Conservation (phyloP, 352 stramenopile species). For the Phytophthora syringae region DNA sequence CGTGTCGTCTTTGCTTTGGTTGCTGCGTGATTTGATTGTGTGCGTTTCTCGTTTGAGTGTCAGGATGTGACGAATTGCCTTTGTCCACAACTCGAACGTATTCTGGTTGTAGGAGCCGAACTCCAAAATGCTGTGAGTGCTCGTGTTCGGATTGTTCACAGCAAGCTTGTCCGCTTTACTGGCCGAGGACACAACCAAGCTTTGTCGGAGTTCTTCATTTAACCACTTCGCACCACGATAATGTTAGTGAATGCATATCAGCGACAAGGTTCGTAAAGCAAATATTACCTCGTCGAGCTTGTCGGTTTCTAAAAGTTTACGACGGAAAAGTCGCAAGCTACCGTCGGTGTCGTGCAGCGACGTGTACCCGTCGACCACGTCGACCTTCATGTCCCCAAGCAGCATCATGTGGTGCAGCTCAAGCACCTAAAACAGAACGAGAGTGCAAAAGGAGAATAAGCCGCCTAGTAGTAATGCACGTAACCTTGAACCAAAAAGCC, state of each 20-base stretch:
- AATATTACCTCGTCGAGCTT: constrained; percentile 72
- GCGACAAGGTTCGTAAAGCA: neutral
- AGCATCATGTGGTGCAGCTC: constrained; percentile 74
- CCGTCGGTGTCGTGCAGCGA: constrained; percentile 33
- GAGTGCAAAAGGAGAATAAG: neutral
- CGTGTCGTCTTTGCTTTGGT: constrained; percentile 26
- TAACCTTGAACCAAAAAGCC: neutral
- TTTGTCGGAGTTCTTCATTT: constrained; percentile 73
- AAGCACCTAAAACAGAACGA: constrained; percentile 54
- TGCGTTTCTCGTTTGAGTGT: constrained; percentile 58
- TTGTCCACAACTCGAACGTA: constrained; percentile 89
- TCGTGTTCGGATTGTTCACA: constrained; percentile 63
- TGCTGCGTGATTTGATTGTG: constrained; percentile 14
- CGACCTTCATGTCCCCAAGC: constrained; percentile 88
- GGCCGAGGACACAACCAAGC: constrained; percentile 49
- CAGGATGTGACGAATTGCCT: constrained; percentile 78
- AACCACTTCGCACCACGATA: constrained; percentile 51
- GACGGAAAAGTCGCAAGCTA: constrained; percentile 65
- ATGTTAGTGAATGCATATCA: neutral
- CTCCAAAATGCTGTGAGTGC: constrained; percentile 71
- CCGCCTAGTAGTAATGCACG: neutral
- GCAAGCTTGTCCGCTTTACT: constrained; percentile 57
- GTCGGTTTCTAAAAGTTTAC: constrained; percentile 79
- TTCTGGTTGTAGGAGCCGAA: constrained; percentile 83
- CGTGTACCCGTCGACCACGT: constrained; percentile 46